These are phyloP conservation scores for Brasilioporus rufonigricans DNA, from an alignment of 768 basidiomycete genomes.

Conservation along the genomic window DNA sequence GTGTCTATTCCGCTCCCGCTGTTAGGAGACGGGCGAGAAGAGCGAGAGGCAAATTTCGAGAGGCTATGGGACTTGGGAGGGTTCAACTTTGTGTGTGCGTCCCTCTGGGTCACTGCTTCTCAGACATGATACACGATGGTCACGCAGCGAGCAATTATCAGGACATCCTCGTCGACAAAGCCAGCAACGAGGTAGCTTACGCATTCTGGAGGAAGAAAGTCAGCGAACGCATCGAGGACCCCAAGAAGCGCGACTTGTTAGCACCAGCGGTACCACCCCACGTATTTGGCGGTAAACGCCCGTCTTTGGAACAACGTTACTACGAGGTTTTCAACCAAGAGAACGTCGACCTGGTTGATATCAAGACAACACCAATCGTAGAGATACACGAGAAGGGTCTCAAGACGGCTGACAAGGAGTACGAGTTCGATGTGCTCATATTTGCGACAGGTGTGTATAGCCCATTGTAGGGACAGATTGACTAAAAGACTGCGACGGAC, in stretches of 20 bases:
- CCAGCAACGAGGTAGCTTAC: constrained; percentile 5
- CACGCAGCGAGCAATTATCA: constrained; percentile 11
- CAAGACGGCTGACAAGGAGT: constrained; percentile 3
- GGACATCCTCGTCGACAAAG: neutral
- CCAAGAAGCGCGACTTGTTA: constrained; percentile 11
- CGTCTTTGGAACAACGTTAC: constrained; percentile 7
- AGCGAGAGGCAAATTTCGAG: constrained; percentile 11
- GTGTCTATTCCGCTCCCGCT: neutral
- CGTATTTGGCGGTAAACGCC: constrained; percentile 7
- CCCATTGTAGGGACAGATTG: neutral
- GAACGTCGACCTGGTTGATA: constrained; percentile 15
- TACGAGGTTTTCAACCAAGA: constrained; percentile 17
- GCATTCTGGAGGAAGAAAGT: too few relatives aligned
- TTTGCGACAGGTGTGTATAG: constrained; percentile 14
- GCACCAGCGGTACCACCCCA: constrained; percentile 13
- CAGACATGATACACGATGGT: neutral
- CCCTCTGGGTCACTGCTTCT: neutral
- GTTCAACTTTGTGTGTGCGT: neutral
- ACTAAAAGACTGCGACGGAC: neutral
- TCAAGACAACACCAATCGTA: constrained; percentile 3
- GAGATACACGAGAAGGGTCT: constrained; percentile 11
- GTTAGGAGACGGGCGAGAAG: constrained; percentile 2
- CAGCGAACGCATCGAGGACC: constrained; percentile 10
- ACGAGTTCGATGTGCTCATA: constrained; percentile 13
- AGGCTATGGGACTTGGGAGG: constrained; percentile 8